phyloP scores from a whole-genome alignment of 805 yeast genomes.

The Spathaspora arborariae region DNA sequence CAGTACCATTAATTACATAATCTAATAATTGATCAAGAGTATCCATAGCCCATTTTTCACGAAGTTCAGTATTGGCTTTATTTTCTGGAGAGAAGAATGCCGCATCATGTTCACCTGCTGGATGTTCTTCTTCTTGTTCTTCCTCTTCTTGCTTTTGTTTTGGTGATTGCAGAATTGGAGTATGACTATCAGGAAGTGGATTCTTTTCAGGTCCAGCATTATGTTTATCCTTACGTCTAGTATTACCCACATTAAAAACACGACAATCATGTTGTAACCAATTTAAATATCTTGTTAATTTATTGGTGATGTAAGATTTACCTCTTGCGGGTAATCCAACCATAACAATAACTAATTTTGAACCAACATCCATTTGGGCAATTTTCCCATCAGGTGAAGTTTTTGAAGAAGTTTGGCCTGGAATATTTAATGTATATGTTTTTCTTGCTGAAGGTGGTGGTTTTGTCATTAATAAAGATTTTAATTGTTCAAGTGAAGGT shows the following conservation, averaged over 20 bases:
- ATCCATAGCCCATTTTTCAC: constrained; percentile 97
- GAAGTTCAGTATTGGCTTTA: constrained; percentile 52
- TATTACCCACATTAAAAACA: constrained; percentile 94
- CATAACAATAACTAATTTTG: constrained; percentile 90
- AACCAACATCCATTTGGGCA: constrained; percentile 65
- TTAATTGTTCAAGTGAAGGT: constrained; percentile 38
- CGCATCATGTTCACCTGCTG: constrained; percentile 67
- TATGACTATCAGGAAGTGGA: constrained; percentile 48
- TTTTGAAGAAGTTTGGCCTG: constrained; percentile 83
- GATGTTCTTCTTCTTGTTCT: constrained; percentile 50
- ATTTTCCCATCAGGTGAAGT: constrained; percentile 73
- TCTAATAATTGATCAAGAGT: constrained; percentile 82
- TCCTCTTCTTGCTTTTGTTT: constrained; percentile 1
- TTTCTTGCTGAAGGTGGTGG: constrained; percentile 45
- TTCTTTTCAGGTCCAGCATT: constrained; percentile 63
- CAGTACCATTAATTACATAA: constrained; percentile 73
- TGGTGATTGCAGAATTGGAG: constrained; percentile 21
- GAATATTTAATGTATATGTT: constrained; percentile 85
- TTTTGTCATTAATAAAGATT: constrained; percentile 30
- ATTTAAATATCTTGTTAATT: constrained; percentile 82
- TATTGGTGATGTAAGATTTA: constrained; percentile 88
- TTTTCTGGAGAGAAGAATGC: constrained; percentile 84
- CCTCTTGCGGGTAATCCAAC: constrained; percentile 97
- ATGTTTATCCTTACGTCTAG: constrained; percentile 71
- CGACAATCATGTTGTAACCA: constrained; percentile 91